Evolutionary conservation across 2,329 filamentous ascomycete genomes (phyloP).

Genomic region (Pseudocercospora fuligena): DNA sequence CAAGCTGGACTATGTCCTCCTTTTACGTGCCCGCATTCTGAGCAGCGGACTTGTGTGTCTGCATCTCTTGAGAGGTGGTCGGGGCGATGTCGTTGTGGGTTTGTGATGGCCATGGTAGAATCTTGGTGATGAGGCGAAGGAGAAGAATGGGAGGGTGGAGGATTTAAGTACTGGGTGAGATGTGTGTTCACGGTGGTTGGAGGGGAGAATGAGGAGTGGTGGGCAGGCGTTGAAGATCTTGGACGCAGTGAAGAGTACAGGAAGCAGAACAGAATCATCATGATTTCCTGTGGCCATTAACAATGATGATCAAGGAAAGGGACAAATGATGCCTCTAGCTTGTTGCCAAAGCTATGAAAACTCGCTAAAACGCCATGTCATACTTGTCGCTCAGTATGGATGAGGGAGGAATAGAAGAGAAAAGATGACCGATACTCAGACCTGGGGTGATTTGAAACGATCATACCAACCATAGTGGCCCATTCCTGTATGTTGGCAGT

Average conservation of each 20-base stretch:
- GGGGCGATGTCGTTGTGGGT: background rate
- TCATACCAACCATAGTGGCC: background rate
- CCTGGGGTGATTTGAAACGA: background rate
- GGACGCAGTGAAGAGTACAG: background rate
- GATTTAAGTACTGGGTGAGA: background rate
- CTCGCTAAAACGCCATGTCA: no score
- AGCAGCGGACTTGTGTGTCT: background rate
- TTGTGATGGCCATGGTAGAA: background rate
- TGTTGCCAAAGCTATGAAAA: no score
- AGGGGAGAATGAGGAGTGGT: background rate
- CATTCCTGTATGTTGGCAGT: background rate
- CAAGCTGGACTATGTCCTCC: background rate
- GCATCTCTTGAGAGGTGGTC: background rate
- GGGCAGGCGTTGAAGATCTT: no score
- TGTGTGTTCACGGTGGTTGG: background rate
- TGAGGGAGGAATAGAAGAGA: no score
- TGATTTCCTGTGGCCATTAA: no score
- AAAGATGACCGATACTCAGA: background rate
- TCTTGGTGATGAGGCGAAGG: background rate
- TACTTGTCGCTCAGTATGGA: no score
- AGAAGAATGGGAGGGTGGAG: background rate
- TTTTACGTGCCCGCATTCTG: background rate
- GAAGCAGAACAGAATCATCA: no score
- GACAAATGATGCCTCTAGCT: no score
- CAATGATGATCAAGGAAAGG: no score